These are phyloP conservation scores for Astrothelium macrocarpum DNA, from an alignment of 495 filamentous ascomycete genomes.

Conservation along the genomic window DNA sequence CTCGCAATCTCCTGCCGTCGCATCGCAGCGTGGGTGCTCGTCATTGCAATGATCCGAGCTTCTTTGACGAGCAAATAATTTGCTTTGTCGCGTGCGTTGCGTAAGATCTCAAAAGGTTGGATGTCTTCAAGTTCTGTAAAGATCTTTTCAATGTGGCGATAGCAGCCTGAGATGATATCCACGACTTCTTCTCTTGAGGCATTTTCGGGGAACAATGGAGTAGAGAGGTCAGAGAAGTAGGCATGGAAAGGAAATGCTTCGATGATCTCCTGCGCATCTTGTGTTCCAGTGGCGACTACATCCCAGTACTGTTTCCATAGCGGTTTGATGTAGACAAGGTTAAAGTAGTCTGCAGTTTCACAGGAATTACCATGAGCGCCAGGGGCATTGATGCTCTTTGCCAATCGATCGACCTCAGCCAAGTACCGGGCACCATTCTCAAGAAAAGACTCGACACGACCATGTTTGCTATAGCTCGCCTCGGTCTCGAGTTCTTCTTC, in stretches of 20 bases:
- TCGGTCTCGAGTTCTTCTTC: slow-evolving; percentile 88
- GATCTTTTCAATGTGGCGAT: slow-evolving; percentile 82
- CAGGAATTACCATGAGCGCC: slow-evolving; percentile 91
- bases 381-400: slow-evolving; percentile 69
- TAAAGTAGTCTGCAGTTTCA: slow-evolving; percentile 95
- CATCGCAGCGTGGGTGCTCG: slow-evolving; percentile 97
- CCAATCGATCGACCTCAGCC: slow-evolving; percentile 76
- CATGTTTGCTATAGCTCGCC: slow-evolving; percentile 84
- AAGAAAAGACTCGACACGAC: slow-evolving; percentile 90
- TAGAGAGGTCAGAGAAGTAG: slow-evolving; percentile 83
- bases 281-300: slow-evolving; percentile 34
- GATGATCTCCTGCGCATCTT: slow-evolving; percentile 50
- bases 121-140: slow-evolving; percentile 92
- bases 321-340: slow-evolving; percentile 78
- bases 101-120: slow-evolving; percentile 86
- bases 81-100: slow-evolving; percentile 76
- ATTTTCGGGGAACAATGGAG: slow-evolving; percentile 64
- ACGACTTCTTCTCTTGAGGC: slow-evolving; percentile 56
- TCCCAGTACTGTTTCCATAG: slow-evolving; percentile 83
- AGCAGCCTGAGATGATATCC: slow-evolving; percentile 76
- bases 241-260: slow-evolving; percentile 79
- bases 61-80: slow-evolving; percentile 95
- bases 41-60: slow-evolving; percentile 95
- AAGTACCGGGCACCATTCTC: slow-evolving; percentile 75
- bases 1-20: slow-evolving; percentile 80